phyloP scores from a whole-genome alignment of 768 basidiomycete species.

The Nevesoporus exiguus region DNA sequence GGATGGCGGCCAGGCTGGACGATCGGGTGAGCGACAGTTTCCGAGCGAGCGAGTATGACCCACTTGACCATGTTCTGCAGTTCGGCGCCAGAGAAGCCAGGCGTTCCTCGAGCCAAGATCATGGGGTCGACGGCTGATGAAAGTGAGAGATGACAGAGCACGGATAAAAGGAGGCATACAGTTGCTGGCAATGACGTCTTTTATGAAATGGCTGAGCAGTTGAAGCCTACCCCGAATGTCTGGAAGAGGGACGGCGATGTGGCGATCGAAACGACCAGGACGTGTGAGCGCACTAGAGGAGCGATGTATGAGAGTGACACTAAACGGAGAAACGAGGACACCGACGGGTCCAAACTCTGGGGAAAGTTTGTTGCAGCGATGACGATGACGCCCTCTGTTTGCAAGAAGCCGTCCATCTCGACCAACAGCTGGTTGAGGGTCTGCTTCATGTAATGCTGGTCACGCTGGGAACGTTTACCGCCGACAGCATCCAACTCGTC shows the following conservation, averaged over 20 bases:
- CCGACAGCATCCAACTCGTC: constrained; percentile 95
- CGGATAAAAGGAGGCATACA: constrained; percentile 36
- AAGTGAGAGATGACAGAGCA: not conserved
- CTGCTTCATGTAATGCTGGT: constrained; percentile 89
- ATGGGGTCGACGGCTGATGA: constrained; percentile 73
- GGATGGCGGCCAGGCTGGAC: constrained; percentile 82
- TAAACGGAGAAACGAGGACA: constrained; percentile 14
- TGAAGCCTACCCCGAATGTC: constrained; percentile 93
- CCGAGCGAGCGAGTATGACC: constrained; percentile 25
- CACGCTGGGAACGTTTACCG: constrained; percentile 77
- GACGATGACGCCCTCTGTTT: constrained; percentile 90
- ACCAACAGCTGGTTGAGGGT: constrained; percentile 95
- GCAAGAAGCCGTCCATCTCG: constrained; percentile 96
- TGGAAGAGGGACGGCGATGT: constrained; percentile 90
- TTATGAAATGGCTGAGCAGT: constrained; percentile 90
- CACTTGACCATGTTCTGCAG: constrained; percentile 96
- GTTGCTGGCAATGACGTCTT: constrained; percentile 60
- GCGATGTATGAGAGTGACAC: constrained; percentile 11
- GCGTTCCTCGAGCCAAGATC: constrained; percentile 88
- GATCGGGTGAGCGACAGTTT: not conserved
- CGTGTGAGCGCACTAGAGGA: constrained; percentile 79
- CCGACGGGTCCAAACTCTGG: constrained; percentile 84
- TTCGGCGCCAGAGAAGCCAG: constrained; percentile 97
- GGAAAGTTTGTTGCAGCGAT: constrained; percentile 99
- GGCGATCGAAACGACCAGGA: constrained; percentile 94